Base-by-base conservation (phyloP, 768 basidiomycete species). In the Mycena alexandri region DNA sequence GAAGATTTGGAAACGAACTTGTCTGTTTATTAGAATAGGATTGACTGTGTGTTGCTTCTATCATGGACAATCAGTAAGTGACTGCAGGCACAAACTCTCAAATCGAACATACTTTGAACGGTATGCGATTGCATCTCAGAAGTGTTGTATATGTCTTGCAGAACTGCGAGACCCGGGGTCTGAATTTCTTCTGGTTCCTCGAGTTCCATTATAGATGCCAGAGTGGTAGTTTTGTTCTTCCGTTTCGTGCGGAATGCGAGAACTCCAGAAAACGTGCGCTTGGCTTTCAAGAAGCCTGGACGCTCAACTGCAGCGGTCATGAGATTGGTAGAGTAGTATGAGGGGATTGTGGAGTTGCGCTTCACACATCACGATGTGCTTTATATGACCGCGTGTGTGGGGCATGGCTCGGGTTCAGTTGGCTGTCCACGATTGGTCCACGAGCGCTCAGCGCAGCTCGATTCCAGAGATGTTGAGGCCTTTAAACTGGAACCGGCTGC, bases 161-260 rank as follows among this genome's bases (percentile, higher is more conserved):
- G 14, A 14, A 33, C 52, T 2, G 41, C 19, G 3, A 43, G 9
- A 21, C 2, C n/a, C 22, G 7, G 52, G n/a, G 41, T 16, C 16
- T 41, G 29, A 13, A 42, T 29, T n/a, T 50, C 54, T 50, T 17
- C 52, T 21, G 36, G 44, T 21, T 63, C 62, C 6, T 63, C 61
- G n/a, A 63, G 34, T 22, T 63, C 63, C 1, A 57, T 42, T n/a
- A 64, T 64, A 8, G 63, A 55, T n/a, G 63, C 36, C 21, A 64
- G 29, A 33, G 47, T n/a, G 6, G n/a, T 44, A 7, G 19, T 17
- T 19, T 50, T 56, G 22, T 21, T 33, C 29, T 48, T 64, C 24
- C 24, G 22, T 17, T 12, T 46, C 19, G 1, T 56, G 10, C 34
- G 63, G 19, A 48, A 51, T 25, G 12, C 16, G 6, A 56, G 19